phyloP scores from a whole-genome alignment of 257 asterid species.

The Solanum infundibuliforme region DNA sequence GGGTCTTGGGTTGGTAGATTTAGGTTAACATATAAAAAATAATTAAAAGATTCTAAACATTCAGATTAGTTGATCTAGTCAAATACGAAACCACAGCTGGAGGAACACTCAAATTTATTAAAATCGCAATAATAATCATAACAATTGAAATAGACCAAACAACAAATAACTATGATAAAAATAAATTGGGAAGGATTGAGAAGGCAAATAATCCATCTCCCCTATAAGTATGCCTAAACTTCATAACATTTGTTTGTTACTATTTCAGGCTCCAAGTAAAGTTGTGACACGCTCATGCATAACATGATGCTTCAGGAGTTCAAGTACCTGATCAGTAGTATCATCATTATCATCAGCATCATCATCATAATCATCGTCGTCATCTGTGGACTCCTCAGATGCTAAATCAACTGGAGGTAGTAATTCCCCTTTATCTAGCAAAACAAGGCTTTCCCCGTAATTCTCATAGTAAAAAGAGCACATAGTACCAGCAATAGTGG shows the following conservation, averaged over 20 bases:
- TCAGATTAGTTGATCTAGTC: not conserved
- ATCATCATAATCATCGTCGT: not conserved
- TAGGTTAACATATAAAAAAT: not conserved
- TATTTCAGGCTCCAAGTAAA: not conserved
- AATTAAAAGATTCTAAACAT: not conserved
- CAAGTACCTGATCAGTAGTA: not conserved
- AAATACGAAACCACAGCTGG: not conserved
- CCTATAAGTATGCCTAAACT: not conserved
- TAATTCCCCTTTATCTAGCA: conserved; percentile 15
- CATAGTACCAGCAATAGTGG: not conserved
- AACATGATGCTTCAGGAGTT: conserved; percentile 8
- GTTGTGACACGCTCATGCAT: conserved; percentile 12
- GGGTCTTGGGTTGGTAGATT: not conserved
- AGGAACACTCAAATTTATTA: not conserved
- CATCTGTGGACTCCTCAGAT: not conserved
- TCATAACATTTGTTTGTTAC: not conserved
- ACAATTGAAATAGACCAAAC: not conserved
- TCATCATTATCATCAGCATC: no score
- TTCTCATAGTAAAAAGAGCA: not conserved
- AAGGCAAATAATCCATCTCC: not conserved
- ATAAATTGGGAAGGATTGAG: not conserved
- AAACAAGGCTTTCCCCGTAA: conserved; percentile 5
- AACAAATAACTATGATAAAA: not conserved
- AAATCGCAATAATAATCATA: not conserved
- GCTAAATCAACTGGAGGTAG: not conserved